Conservation (phyloP, 1,139 yeast species). For the Scheffersomyces insectosa region DNA sequence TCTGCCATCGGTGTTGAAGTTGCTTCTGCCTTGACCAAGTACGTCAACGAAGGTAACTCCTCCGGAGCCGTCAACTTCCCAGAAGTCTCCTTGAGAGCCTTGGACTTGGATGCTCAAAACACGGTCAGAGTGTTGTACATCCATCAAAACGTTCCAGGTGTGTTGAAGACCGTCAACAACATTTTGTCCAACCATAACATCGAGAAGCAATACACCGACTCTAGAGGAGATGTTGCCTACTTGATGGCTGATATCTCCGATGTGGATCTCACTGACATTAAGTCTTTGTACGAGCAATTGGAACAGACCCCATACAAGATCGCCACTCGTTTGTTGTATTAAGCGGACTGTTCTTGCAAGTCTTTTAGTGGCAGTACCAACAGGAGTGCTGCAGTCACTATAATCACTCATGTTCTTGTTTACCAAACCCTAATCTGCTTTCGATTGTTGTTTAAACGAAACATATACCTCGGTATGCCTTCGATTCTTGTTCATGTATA, state of each 20-base stretch:
- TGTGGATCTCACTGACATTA: conserved; percentile 80
- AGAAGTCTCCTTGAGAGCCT: conserved; percentile 88
- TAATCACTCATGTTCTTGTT: too few relatives aligned
- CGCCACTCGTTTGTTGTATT: conserved; percentile 87
- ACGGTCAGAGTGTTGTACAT: conserved; percentile 92
- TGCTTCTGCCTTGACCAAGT: conserved; percentile 78
- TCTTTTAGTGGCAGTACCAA: not conserved
- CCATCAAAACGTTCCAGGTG: conserved; percentile 99
- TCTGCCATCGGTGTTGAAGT: conserved; percentile 97
- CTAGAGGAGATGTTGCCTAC: conserved; percentile 94
- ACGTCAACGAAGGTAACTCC: conserved; percentile 96
- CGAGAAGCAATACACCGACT: conserved; percentile 96
- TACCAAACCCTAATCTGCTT: too few relatives aligned
- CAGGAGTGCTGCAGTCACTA: too few relatives aligned
- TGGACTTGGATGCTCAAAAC: conserved; percentile 84
- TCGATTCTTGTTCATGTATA: too few relatives aligned
- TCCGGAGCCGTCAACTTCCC: conserved; percentile 98
- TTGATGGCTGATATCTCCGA: conserved; percentile 96
- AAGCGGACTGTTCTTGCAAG: conserved; percentile 12
- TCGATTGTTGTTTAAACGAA: too few relatives aligned
- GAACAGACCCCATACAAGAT: conserved; percentile 91
- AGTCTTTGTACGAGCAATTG: conserved; percentile 78
- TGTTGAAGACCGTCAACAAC: conserved; percentile 93
- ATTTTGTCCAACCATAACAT: conserved; percentile 93
- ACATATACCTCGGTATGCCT: too few relatives aligned